Evolutionary conservation across 345 rosid genomes (phyloP).

Genomic region (Aethionema arabicum): DNA sequence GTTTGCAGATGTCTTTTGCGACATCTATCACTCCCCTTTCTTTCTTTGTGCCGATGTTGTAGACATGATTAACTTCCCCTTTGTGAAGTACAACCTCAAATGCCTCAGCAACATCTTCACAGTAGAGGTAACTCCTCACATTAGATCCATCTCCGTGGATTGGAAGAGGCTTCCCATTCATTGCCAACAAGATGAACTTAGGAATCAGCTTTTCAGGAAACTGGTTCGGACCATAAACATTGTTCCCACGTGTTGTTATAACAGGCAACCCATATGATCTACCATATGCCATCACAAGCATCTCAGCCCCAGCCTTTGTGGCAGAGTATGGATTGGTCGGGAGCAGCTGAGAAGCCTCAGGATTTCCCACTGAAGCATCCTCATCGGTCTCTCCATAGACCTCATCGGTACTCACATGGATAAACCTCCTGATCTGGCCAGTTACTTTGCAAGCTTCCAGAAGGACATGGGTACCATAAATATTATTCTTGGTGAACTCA

Average conservation of each 20-base stretch:
- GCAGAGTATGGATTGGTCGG: constrained; percentile 92
- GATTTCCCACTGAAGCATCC: constrained; percentile 86
- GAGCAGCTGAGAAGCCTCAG: constrained; percentile 86
- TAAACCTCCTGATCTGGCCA: constrained; percentile 88
- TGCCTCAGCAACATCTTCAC: constrained; percentile 97
- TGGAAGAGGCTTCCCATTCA: constrained; percentile 56
- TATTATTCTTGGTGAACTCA: constrained; percentile 88
- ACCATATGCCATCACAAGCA: constrained; percentile 96
- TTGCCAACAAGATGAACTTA: constrained; percentile 77
- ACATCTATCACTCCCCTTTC: constrained; percentile 92
- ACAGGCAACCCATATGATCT: constrained; percentile 86
- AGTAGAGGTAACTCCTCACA: constrained; percentile 80
- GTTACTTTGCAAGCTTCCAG: constrained; percentile 89
- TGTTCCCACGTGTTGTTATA: constrained; percentile 86
- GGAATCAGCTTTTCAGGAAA: constrained; percentile 90
- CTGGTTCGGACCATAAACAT: constrained; percentile 89
- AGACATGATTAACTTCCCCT: constrained; percentile 89
- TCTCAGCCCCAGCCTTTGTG: constrained; percentile 87
- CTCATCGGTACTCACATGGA: constrained; percentile 92
- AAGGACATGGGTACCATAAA: constrained; percentile 83
- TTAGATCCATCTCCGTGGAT: constrained; percentile 91
- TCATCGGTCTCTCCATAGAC: constrained; percentile 94
- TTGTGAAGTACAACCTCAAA: constrained; percentile 85
- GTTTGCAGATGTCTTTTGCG: constrained; percentile 71
- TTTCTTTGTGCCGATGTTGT: constrained; percentile 80